Conservation (phyloP, 1,139 yeast species). For the Magnusiomyces suaveolens region DNA sequence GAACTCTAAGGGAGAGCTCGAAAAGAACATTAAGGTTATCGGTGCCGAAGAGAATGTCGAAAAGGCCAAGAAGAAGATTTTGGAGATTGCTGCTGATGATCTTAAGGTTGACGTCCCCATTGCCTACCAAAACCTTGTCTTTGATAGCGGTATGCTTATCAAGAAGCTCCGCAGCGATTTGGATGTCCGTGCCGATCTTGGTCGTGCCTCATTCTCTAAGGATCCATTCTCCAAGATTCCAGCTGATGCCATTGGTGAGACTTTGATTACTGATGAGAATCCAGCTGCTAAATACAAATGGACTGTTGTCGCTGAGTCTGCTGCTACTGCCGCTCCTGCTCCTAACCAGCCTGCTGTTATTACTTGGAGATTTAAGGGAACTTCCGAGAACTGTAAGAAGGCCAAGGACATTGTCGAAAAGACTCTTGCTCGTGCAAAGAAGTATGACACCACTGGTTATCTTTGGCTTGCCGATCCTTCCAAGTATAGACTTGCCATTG, state of each 20-base stretch:
- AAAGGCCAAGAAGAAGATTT: slow-evolving; percentile 29
- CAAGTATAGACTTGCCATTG: slow-evolving; percentile 53
- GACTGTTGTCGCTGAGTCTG: slow-evolving; percentile 23
- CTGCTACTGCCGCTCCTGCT: slow-evolving; percentile 21
- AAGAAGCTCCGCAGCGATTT: slow-evolving; percentile 47
- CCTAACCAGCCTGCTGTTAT: slow-evolving; percentile 33
- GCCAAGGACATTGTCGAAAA: slow-evolving; percentile 30
- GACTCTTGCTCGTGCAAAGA: slow-evolving; percentile 29
- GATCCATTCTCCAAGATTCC: slow-evolving; percentile 31
- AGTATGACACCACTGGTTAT: slow-evolving; percentile 39
- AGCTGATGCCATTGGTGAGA: slow-evolving; percentile 40
- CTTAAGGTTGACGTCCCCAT: slow-evolving; percentile 47
- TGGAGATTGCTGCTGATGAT: slow-evolving; percentile 32
- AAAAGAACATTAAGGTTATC: slow-evolving; percentile 29
- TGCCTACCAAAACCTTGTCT: slow-evolving; percentile 47
- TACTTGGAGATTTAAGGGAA: slow-evolving; percentile 34
- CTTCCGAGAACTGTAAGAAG: slow-evolving; percentile 33
- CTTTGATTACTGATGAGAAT: slow-evolving; percentile 17
- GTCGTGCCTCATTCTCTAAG: slow-evolving; percentile 27
- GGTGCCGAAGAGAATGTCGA: slow-evolving; percentile 30
- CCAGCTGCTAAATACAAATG: slow-evolving; percentile 23
- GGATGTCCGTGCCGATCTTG: slow-evolving; percentile 57
- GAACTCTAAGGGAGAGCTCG: slow-evolving; percentile 37
- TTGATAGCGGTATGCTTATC: slow-evolving; percentile 60
- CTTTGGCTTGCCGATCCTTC: slow-evolving; percentile 41